Evolutionary conservation across 1,284 basidiomycete species (phyloP).

Genomic region (Irpex lacteus): DNA sequence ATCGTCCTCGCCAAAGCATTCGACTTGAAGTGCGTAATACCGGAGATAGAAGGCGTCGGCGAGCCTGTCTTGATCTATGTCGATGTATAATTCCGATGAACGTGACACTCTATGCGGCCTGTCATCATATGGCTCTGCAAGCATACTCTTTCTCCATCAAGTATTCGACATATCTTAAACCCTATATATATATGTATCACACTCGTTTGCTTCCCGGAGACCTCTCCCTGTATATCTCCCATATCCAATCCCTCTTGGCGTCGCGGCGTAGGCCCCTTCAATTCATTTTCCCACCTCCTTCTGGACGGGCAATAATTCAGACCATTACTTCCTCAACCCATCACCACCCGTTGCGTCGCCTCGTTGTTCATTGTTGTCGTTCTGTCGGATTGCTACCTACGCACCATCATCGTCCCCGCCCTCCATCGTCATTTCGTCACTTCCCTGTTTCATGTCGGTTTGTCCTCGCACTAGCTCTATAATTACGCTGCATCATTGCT

Average conservation of each 20-base stretch:
- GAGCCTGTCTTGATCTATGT: constrained; percentile 92
- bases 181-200: neutral
- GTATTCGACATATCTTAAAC: neutral
- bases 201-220: neutral
- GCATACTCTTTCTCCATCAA: neutral
- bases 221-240: neutral
- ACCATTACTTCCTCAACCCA: neutral
- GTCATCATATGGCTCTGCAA: neutral
- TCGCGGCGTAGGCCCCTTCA: neutral
- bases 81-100: constrained; percentile 57
- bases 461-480: neutral
- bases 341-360: neutral
- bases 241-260: neutral
- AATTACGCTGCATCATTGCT: neutral
- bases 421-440: neutral
- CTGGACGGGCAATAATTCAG: neutral
- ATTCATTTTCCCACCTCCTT: neutral
- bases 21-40: constrained; percentile 92
- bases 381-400: neutral
- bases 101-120: neutral
- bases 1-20: constrained; percentile 90
- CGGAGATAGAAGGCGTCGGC: constrained; percentile 93
- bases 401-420: neutral
- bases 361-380: neutral
- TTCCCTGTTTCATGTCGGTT: neutral